Evolutionary conservation across 345 rosid genomes (phyloP), one percentile per base, ranked within the genome.

Genomic region (Fremontodendron californicum): DNA sequence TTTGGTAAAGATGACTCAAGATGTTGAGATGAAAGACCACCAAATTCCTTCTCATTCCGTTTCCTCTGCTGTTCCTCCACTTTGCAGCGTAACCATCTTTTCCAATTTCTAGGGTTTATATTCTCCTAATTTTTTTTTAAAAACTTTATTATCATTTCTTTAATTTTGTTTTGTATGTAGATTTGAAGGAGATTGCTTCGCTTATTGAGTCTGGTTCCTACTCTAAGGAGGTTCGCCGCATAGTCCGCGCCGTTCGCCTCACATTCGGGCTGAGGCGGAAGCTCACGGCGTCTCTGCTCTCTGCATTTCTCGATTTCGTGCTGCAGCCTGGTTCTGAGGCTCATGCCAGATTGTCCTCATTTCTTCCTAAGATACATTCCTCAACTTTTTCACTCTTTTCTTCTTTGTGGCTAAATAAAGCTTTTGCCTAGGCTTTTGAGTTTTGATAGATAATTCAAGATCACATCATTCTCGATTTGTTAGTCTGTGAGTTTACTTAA

Each of bases 11-110:
- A 90, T 90, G 93, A 90, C 92, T 78, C 92, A 88, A 78, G 96
- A 92, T 51, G 89, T 92, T 72, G 98, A 87, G 77, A 91, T 91
- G 97, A 90, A 90, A 84, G 94, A 94, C 43, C 82, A 81, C 9
- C 85, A 85, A 16, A 87, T 91, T 27, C 91, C 90, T 27, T 81
- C 90, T 39, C 84, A 87, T 21, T 87, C 96, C 51, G 42, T 85
- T 45, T 78, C 96, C 42, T 71, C 88, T 6, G 71, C 89, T n/a
- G 62, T 89, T 3, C 90, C n/a, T 88, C 97, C 18, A 83, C 88
- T 12, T 82, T 91, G 18, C 93, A 88, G 62, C 86, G 94, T 92
- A 79, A 80, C 70, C 54, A 11, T 76, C 40, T 2, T 13, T 63
- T 75, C 5, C 1, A 5, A 55, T 68, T 77, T 58, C 23, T 81